A percentile compares a stretch with the other conserved stretches of the same genome.
phyloP scores from a whole-genome alignment of 345 rosid genomes.

The Rhizophora mangle region DNA sequence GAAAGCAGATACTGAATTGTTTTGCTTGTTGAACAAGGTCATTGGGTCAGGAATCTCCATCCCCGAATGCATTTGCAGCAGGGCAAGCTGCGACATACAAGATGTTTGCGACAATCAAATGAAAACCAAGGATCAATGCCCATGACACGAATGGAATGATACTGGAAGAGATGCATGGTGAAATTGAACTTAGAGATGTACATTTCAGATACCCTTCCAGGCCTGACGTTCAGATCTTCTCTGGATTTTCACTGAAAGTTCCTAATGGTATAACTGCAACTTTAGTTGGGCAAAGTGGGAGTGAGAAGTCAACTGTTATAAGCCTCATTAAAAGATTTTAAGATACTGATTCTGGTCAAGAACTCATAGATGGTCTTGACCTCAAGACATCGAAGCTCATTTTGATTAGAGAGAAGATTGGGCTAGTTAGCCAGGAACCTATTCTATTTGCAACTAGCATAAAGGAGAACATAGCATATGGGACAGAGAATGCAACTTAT shows the following conservation, averaged over 20 bases:
- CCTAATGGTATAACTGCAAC: constrained; percentile 59
- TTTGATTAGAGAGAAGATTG: constrained; percentile 60
- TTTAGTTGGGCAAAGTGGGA: constrained; percentile 72
- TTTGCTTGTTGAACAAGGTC: constrained; percentile 33
- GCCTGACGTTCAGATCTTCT: constrained; percentile 59
- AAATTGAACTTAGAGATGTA: constrained; percentile 56
- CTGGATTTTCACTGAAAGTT: constrained; percentile 53
- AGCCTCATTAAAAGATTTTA: constrained; percentile 68
- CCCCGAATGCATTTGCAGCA: constrained; percentile 59
- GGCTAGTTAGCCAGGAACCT: constrained; percentile 72
- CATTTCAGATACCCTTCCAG: constrained; percentile 67
- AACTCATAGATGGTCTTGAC: constrained; percentile 52
- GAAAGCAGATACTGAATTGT: neutral
- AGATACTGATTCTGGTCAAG: constrained; percentile 67
- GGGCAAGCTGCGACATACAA: constrained; percentile 69
- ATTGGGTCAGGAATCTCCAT: constrained; percentile 65
- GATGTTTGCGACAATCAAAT: constrained; percentile 69
- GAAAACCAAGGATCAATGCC: constrained; percentile 53
- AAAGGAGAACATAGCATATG: constrained; percentile 61
- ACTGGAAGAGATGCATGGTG: constrained; percentile 48
- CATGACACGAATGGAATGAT: constrained; percentile 41
- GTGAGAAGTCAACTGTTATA: constrained; percentile 73
- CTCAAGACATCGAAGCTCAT: constrained; percentile 49
- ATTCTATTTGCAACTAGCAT: constrained; percentile 51
- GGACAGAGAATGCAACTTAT: constrained; percentile 53